Evolutionary conservation across 1,284 basidiomycete species (phyloP), one percentile per base, ranked within the genome.

Genomic region (Marasmius fiardii): DNA sequence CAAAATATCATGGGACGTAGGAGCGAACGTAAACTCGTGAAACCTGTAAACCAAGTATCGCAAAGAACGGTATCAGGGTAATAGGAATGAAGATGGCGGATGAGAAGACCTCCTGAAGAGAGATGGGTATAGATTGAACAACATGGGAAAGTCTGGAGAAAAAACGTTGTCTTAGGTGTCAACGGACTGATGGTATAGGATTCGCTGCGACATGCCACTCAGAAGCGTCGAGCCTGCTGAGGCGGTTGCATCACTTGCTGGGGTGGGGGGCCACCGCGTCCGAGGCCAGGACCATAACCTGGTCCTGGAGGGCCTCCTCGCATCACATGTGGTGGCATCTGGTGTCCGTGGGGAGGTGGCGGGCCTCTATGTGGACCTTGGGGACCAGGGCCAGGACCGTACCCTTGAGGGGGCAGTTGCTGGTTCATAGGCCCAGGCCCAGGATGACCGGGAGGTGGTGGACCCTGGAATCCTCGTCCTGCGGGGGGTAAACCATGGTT

Each of bases 241-340:
- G 37, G 44, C 31, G 51, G 53, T 44, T 21, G 54, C 56, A 37
- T 54, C 39, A n/a, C n/a, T n/a, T 61, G 63, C 51, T 57, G 56
- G 31, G 54, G 62, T 48, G 57, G 55, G 6, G 37, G 60, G 28
- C 50, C 33, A 31, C 47, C 45, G 43, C 21, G 43, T 35, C 21
- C 49, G 53, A 21, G 56, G 48, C 16, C 53, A 53, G 37, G 54
- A 41, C 39, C 39, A 20, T 41, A 41, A 18, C 39, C 39, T 54
- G 41, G 45, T 20, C 44, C 44, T n/a, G 47, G 47, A 49, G 47
- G 55, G 7, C 56, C 59, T 24, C 57, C 58, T 24, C 70, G 71
- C 52, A 58, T 65, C 51, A 72, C 69, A 55, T 71, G 70, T 18
- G 67, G 69, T 16, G 65, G 64, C 53, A 65, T 63, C 54, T 66